Evolutionary conservation across 352 stramenopile genomes (phyloP).

Genomic region (Phytophthora sansomeana): DNA sequence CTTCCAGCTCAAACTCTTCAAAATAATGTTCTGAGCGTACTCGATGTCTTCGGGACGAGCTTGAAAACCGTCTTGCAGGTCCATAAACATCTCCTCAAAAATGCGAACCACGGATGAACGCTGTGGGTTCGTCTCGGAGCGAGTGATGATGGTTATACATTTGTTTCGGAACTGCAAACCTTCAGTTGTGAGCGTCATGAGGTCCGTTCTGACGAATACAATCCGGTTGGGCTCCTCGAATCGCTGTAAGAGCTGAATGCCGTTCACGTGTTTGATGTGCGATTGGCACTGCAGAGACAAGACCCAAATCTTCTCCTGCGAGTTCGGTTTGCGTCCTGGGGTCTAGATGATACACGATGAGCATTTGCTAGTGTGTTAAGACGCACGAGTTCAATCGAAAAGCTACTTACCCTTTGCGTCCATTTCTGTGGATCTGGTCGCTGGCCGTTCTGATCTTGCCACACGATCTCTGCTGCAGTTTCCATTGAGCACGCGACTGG

Average conservation of each 20-base stretch:
- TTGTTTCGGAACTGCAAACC: slow-evolving; percentile 29
- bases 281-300: slow-evolving; percentile 16
- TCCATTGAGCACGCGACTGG: slow-evolving; percentile 20
- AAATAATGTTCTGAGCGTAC: slow-evolving; percentile 22
- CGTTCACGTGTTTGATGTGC: slow-evolving; percentile 18
- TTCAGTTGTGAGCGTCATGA: slow-evolving; percentile 33
- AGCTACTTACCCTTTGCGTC: slow-evolving; percentile 14
- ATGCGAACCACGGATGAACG: slow-evolving; percentile 23
- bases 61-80: slow-evolving; percentile 7
- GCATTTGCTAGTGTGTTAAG: too few species aligned
- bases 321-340: slow-evolving; percentile 7
- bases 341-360: slow-evolving; percentile 9
- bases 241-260: slow-evolving; percentile 28
- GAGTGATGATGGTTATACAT: slow-evolving; percentile 27
- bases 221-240: slow-evolving; percentile 37
- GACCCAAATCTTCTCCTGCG: slow-evolving; percentile 30
- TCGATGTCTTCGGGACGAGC: slow-evolving; percentile 15
- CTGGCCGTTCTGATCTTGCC: slow-evolving; percentile 20
- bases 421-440: slow-evolving; percentile 30
- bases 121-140: slow-evolving; percentile 16
- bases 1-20: slow-evolving; percentile 27
- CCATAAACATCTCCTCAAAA: slow-evolving; percentile 31
- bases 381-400: too few species aligned
- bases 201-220: slow-evolving; percentile 24
- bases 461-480: slow-evolving; percentile 9